Base-by-base conservation (phyloP, 2,329 filamentous ascomycete genomes). In the Hypoxylon sp. region DNA sequence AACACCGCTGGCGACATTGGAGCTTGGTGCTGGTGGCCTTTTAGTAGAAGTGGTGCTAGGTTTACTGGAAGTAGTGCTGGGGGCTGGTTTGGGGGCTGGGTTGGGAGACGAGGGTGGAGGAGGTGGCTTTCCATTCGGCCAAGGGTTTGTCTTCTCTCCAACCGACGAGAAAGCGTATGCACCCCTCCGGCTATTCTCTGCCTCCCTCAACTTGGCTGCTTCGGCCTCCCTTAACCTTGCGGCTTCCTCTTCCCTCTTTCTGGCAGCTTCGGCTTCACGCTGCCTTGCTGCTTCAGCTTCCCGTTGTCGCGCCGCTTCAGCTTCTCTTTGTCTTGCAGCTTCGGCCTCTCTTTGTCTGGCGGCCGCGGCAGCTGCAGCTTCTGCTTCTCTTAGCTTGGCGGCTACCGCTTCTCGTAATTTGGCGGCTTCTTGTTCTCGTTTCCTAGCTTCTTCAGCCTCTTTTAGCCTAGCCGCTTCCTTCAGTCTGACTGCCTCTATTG, bases 71-170 rank as follows among this genome's bases (percentile, higher is more conserved):
- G 76, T 66, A 17, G 62, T 57, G 55, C 64, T 70, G 3, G 67
- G 65, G 52, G 73, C 70, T 41, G 73, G 72, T 55, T 67, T 74
- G 62, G 68, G 46, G 17, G 77, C 73, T 43, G 38, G 38, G 5
- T 5, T 21, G 6, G 68, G 48, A n/a, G 76, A 74, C 1, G 60
- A 60, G 55, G 74, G 70, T 43, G 79, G 76, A 43, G 78, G 74
- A 14, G 81, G 83, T 60, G 84, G 89, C 69, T 84, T 85, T 72
- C 86, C 89, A 74, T 86, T 88, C 5, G 90, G 90, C 86, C 91
- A 93, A 72, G 89, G 89, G 78, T 89, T 91, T 53, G 86, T 90
- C 79, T 85, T 89, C 79, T 93, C 90, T 55, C 90, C 90, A 21
- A 90, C 86, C 32, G 88, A 85, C 60, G 86, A 88, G 79, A 82